Evolutionary conservation across 306 rosid species (phyloP).

Genomic region (Hippophae tibetana): DNA sequence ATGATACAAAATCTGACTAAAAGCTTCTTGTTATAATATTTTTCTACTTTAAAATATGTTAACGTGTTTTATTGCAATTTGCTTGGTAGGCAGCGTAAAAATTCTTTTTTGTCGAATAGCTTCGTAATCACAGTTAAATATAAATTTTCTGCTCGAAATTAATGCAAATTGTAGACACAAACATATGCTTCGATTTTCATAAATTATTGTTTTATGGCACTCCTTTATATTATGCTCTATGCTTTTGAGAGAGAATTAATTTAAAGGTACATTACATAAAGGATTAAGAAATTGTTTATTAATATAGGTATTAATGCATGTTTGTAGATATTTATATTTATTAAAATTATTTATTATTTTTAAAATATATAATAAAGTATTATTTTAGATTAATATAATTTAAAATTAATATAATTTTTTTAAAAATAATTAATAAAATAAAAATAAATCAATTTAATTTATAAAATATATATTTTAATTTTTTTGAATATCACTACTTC

Average conservation of each 20-base stretch:
- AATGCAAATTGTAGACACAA: slow-evolving; percentile 8
- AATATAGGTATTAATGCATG: no score
- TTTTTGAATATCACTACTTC: not conserved
- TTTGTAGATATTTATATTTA: no score
- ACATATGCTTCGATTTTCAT: slow-evolving; percentile 6
- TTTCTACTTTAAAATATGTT: slow-evolving; percentile 3
- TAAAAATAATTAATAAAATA: no score
- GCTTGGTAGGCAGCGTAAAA: slow-evolving; percentile 4
- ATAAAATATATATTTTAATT: not conserved
- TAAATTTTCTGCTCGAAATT: not conserved
- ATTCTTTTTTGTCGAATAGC: not conserved
- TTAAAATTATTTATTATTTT: no score
- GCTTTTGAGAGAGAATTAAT: not conserved
- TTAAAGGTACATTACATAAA: no score
- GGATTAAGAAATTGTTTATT: no score
- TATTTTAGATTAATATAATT: no score
- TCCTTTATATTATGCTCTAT: not conserved
- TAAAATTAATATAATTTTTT: no score
- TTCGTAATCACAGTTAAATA: not conserved
- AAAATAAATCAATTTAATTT: no score
- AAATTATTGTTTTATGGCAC: not conserved
- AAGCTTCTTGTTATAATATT: slow-evolving; percentile 6
- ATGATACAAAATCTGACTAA: slow-evolving; percentile 28
- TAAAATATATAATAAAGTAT: no score
- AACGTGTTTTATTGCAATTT: slow-evolving; percentile 15